Percentiles rank a stretch among this genome's conserved stretches.
Conservation (phyloP, 164 flowering plant species). For the Liquidambar formosana region DNA sequence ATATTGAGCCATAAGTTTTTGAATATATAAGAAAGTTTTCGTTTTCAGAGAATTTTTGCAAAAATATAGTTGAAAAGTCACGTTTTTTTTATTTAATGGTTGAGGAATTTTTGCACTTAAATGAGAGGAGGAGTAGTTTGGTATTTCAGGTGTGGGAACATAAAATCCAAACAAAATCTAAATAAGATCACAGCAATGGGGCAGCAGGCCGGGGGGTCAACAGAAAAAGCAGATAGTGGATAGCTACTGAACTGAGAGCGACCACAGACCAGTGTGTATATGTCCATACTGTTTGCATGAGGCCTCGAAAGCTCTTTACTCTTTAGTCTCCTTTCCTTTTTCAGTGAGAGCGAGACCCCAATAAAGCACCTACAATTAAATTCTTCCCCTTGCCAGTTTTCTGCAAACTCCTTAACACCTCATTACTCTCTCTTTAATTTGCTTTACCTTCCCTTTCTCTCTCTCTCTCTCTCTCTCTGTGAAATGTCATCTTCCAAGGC, state of each 20-base stretch:
- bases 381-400: conserved; percentile 7
- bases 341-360: conserved; percentile 8
- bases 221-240: conserved; percentile 24
- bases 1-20: no score
- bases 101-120: neutral
- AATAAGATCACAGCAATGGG: conserved; percentile 13
- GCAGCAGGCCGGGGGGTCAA: conserved; percentile 18
- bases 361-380: conserved; percentile 12
- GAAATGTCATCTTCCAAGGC: conserved; percentile 21
- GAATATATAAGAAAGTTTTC: no score
- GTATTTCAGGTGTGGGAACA: conserved; percentile 14
- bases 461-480: conserved; percentile 16
- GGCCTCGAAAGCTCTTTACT: conserved; percentile 18
- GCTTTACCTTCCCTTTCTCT: conserved; percentile 5
- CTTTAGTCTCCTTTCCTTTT: conserved; percentile 17
- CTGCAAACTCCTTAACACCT: conserved; percentile 13
- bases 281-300: conserved; percentile 12
- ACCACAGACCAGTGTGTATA: conserved; percentile 19
- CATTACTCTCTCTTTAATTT: conserved; percentile 18
- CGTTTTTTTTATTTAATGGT: no score
- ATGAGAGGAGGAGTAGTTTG: conserved; percentile 2
- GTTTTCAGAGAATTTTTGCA: no score
- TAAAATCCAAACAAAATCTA: conserved; percentile 30
- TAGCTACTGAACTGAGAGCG: conserved; percentile 30
- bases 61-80: no score